Evolutionary conservation across 371 early-diverging fungal species (phyloP).

Genomic region (Nematocida sp.): DNA sequence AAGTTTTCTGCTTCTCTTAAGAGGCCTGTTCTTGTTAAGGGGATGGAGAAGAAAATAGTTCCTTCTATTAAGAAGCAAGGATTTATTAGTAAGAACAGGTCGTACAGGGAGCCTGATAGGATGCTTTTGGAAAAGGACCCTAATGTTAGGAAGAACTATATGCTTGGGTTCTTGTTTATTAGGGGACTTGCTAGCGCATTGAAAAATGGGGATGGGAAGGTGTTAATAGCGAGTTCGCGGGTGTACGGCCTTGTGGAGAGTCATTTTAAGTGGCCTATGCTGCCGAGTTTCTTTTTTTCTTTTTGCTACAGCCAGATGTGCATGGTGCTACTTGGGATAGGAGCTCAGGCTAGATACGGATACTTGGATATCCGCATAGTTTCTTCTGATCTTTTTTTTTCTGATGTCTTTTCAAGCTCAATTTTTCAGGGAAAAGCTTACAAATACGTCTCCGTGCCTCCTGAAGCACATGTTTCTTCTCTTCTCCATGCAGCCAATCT

Average conservation of each 20-base stretch:
- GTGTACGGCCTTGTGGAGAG: background rate
- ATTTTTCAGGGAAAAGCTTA: background rate
- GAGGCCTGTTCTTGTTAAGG: background rate
- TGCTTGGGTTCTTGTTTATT: constrained; percentile 35
- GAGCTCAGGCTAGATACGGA: constrained; percentile 27
- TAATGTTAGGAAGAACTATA: constrained; percentile 29
- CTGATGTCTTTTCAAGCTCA: background rate
- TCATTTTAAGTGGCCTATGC: background rate
- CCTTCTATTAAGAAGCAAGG: constrained; percentile 38
- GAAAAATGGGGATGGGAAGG: constrained; percentile 36
- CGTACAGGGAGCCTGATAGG: constrained; percentile 32
- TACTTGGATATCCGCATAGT: constrained; percentile 35
- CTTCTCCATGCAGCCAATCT: background rate
- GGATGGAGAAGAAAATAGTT: constrained; percentile 41
- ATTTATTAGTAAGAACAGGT: constrained; percentile 34
- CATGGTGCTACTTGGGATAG: constrained; percentile 18
- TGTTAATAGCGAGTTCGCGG: background rate
- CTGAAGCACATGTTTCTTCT: background rate
- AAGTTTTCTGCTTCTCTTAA: background rate
- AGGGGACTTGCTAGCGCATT: constrained; percentile 17
- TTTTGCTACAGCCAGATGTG: constrained; percentile 53
- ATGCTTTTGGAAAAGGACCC: constrained; percentile 40
- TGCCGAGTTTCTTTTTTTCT: constrained; percentile 39
- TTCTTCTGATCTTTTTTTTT: background rate
- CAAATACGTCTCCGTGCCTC: background rate